Evolutionary conservation across 140 eudicot genomes (phyloP).

Genomic region (Anethum foeniculum): DNA sequence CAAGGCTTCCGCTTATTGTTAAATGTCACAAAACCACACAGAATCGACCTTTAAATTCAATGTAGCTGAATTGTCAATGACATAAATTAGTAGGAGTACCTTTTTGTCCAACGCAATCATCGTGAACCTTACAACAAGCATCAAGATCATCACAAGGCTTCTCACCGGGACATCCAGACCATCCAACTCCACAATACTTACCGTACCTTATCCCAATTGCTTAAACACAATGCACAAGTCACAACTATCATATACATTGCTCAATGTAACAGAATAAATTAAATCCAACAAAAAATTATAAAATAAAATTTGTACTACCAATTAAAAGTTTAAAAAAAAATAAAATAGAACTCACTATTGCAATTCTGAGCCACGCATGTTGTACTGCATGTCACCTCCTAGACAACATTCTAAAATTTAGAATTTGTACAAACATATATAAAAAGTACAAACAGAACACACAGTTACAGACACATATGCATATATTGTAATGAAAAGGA

Average conservation of each 20-base stretch:
- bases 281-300: no score
- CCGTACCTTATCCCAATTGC: conserved; percentile 84
- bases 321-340: no score
- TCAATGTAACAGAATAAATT: neutral
- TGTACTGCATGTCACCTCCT: conserved; percentile 58
- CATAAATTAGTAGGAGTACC: conserved; percentile 30
- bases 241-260: neutral
- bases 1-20: neutral
- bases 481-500: neutral
- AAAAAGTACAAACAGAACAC: neutral
- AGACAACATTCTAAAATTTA: neutral
- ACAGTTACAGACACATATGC: neutral
- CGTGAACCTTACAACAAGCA: conserved; percentile 92
- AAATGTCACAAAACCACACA: neutral
- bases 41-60: neutral
- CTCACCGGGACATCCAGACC: conserved; percentile 95
- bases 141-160: conserved; percentile 96
- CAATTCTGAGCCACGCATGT: conserved; percentile 72
- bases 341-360: conserved; percentile 33
- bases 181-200: conserved; percentile 98
- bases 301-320: no score
- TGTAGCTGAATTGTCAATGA: no score
- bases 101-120: conserved; percentile 66
- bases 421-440: neutral
- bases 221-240: conserved; percentile 10